Evolutionary conservation across 2,329 filamentous ascomycete genomes (phyloP).

Genomic region (Gyromitra esculenta): DNA sequence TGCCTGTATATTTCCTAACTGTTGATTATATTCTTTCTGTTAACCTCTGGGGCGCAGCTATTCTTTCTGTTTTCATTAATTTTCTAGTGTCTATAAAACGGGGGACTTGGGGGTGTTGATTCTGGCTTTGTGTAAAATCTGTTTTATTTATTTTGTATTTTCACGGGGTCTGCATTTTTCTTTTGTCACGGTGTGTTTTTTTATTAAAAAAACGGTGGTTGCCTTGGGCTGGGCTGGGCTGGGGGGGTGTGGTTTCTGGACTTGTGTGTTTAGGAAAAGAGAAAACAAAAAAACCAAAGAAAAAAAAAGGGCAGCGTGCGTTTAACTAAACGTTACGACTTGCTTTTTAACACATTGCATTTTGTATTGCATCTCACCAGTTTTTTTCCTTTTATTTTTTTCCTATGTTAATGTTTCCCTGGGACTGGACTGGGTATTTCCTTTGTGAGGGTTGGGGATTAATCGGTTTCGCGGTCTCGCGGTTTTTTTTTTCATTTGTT

Average conservation of each 20-base stretch:
- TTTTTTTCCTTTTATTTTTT: neutral
- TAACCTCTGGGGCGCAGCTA: conserved; percentile 28
- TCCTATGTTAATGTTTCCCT: conserved; percentile 35
- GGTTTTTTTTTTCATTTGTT: conserved; percentile 43
- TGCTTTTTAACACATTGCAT: conserved; percentile 25
- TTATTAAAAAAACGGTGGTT: conserved; percentile 30
- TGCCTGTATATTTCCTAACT: conserved; percentile 29
- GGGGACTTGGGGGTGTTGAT: conserved; percentile 49
- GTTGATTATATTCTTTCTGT: conserved; percentile 47
- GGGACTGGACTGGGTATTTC: conserved; percentile 32
- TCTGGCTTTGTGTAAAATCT: conserved; percentile 47
- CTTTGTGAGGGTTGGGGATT: conserved; percentile 41
- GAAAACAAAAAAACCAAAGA: conserved; percentile 32
- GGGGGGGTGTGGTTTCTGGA: conserved; percentile 31
- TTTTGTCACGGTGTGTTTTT: conserved; percentile 41
- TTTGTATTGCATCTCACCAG: conserved; percentile 36
- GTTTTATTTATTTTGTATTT: conserved; percentile 42
- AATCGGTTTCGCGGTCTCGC: conserved; percentile 40
- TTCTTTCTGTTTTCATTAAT: conserved; percentile 38
- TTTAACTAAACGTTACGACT: conserved; percentile 8
- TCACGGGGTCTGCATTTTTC: conserved; percentile 48
- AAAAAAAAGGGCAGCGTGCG: conserved; percentile 28
- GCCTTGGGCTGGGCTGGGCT: conserved; percentile 31
- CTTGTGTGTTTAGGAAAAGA: conserved; percentile 40
- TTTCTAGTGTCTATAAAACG: conserved; percentile 47